Conservation (phyloP, 2,329 filamentous ascomycete genomes). For the Cladophialophora carrionii region DNA sequence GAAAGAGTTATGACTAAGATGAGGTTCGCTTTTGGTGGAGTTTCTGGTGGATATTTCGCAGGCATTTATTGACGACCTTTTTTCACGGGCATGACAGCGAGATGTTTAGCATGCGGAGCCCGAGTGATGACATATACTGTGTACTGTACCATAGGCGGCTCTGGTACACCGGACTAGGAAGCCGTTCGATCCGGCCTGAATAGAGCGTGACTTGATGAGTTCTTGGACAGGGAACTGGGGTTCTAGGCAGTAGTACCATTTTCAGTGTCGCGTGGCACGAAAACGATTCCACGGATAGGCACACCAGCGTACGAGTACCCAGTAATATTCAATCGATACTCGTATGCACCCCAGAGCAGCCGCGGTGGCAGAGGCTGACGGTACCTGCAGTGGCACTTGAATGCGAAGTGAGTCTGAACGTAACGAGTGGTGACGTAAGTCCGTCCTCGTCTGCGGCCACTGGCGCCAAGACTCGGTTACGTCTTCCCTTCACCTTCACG, state of each 20-base stretch:
- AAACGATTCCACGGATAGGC: not conserved
- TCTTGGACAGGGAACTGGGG: not conserved
- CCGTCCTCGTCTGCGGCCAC: not conserved
- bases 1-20: slow-evolving; percentile 22
- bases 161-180: not conserved
- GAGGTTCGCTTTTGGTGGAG: not conserved
- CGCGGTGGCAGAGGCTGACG: not conserved
- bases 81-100: slow-evolving; percentile 1
- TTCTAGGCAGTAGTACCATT: not conserved
- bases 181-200: not conserved
- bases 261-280: not conserved
- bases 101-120: slow-evolving; percentile 1
- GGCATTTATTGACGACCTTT: slow-evolving; percentile 3
- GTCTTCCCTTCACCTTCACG: not conserved
- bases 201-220: not conserved
- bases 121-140: not conserved
- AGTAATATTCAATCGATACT: not conserved
- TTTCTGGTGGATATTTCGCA: not conserved
- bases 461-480: not conserved
- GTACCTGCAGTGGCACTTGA: not conserved
- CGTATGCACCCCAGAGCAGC: slow-evolving; percentile 6
- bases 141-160: not conserved
- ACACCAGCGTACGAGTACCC: not conserved
- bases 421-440: not conserved
- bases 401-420: not conserved